Evolutionary conservation across 345 rosid species (phyloP), one percentile per base, ranked within the genome.

Genomic region (Dipteronia sinensis): DNA sequence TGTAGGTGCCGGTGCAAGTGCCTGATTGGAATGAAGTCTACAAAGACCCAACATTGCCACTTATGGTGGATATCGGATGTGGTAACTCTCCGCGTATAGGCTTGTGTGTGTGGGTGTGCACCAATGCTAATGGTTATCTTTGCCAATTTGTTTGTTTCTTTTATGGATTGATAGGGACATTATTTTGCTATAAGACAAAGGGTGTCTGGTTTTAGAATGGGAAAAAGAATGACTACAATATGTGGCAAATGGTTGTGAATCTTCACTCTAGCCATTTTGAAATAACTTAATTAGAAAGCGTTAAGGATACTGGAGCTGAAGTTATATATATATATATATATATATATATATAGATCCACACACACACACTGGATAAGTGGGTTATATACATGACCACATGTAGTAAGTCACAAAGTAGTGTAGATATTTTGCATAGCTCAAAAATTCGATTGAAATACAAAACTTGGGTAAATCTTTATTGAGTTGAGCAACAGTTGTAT

Each of bases 11-110:
- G 9, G 93, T 82, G 42, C 82, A 85, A 77, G 78, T 87, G 76
- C 97, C 96, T 49, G 86, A 89, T 74, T 95, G 98, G 99, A 86
- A 75, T 62, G 80, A 84, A 79, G 94, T 91, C 6, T 93, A 83
- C 81, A 87, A 84, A 87, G 96, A 93, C 80, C 93, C 98, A 40
- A 86, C 91, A 19, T 77, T 91, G 75, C 99, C 97, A 12, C 87
- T 95, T 40, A 93, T 92, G 97, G 92, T 95, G 85, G 99, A 95
- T 88, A 91, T 95, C 86, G 99, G 99, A 79, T 80, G 99, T 76
- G 98, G 98, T 93, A 89, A 82, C 73, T 34, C 40, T 51, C 58
- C 27, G 6, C 3, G 27, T 27, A 27, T 27, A 27, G 63, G 22
- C 11, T 42, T 71, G 10, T 5, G 61, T 44, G 66, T 8, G 6